Evolutionary conservation across 495 filamentous ascomycete species (phyloP).

Genomic region (Aspergillus sclerotioniger): DNA sequence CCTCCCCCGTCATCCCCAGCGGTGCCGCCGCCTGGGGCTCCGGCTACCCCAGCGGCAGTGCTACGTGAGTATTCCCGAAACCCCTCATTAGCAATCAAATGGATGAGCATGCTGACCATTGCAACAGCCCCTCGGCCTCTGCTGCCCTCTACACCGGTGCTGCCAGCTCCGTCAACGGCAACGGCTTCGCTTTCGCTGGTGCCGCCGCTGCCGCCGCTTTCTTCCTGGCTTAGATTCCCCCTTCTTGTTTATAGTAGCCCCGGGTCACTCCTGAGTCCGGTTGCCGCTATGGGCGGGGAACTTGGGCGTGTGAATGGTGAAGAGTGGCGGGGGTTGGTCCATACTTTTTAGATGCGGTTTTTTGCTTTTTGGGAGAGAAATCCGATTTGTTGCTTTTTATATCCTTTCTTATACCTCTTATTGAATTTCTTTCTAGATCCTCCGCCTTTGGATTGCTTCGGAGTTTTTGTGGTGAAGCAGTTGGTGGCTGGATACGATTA

Average conservation of each 20-base stretch:
- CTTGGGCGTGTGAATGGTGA: constrained; percentile 15
- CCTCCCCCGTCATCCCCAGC: constrained; percentile 30
- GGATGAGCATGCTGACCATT: constrained; percentile 15
- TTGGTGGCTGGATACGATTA: constrained; percentile 47
- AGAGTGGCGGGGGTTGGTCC: constrained; percentile 12
- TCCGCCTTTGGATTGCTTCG: constrained; percentile 42
- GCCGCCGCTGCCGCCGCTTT: constrained; percentile 49
- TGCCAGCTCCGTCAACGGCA: constrained; percentile 41
- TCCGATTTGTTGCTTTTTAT: constrained; percentile 35
- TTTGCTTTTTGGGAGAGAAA: constrained; percentile 19
- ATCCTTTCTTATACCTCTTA: constrained; percentile 30
- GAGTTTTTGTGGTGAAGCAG: constrained; percentile 36
- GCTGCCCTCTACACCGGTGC: constrained; percentile 47
- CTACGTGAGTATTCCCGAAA: constrained; percentile 26
- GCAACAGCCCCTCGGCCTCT: constrained; percentile 29
- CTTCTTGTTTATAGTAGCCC: constrained; percentile 30
- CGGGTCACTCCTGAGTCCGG: constrained; percentile 19
- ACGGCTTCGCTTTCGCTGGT: constrained; percentile 50
- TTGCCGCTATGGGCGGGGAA: constrained; percentile 14
- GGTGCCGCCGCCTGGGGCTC: constrained; percentile 8
- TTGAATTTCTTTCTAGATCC: constrained; percentile 20
- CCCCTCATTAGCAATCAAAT: background rate
- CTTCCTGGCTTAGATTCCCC: constrained; percentile 51
- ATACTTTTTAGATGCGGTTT: constrained; percentile 22
- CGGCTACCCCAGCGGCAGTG: constrained; percentile 21